These are phyloP conservation scores for Saccharum officinarum DNA, from an alignment of 176 grass and related monocot genomes.

Conservation along the genomic window DNA sequence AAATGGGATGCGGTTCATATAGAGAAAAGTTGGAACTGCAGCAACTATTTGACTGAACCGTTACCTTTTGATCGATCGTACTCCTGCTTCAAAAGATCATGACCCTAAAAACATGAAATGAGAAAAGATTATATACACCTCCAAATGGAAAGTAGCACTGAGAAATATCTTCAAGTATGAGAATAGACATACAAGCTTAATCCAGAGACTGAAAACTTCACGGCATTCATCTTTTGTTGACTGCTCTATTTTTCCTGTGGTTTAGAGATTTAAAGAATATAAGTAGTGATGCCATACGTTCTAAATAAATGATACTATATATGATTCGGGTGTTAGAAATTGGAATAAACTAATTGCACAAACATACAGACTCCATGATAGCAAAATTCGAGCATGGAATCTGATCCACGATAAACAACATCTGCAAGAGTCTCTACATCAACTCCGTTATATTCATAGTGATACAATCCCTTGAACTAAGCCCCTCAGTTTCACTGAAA, in stretches of 20 bases:
- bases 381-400: slow-evolving; percentile 2
- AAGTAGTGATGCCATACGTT: neutral
- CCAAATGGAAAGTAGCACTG: slow-evolving; percentile 20
- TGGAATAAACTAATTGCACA: slow-evolving; percentile 24
- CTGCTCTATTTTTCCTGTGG: slow-evolving; percentile 97
- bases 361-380: slow-evolving; percentile 18
- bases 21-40: neutral
- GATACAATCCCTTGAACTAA: neutral
- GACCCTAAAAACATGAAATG: slow-evolving; percentile 60
- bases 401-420: slow-evolving; percentile 18
- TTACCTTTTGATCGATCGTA: slow-evolving; percentile 56
- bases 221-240: slow-evolving; percentile 96
- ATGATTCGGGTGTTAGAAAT: neutral
- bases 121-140: slow-evolving; percentile 25
- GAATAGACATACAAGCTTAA: slow-evolving; percentile 63
- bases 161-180: slow-evolving; percentile 12
- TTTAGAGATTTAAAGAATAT: slow-evolving; percentile 29
- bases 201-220: slow-evolving; percentile 83
- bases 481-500: neutral
- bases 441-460: neutral
- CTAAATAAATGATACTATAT: neutral
- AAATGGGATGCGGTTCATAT: neutral
- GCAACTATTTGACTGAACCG: neutral
- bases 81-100: slow-evolving; percentile 77
- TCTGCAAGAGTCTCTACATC: neutral